Percentiles rank a stretch among this genome's conserved stretches.
Evolutionary conservation across 1,139 yeast species (phyloP).

Genomic region (Yamadazyma buinensis): DNA sequence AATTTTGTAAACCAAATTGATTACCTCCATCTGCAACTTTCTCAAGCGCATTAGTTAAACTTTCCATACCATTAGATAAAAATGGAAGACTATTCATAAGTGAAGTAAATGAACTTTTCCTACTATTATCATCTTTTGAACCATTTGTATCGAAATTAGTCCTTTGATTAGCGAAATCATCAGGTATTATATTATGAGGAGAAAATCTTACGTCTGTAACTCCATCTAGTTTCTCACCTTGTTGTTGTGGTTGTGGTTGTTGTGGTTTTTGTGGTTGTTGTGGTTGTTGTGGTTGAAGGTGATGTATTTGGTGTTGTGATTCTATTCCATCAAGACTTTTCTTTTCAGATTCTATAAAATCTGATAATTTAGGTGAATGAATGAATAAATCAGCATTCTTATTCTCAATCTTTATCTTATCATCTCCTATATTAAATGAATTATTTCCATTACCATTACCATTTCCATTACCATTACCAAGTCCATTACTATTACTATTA

Average conservation of each 20-base stretch:
- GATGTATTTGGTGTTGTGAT: no score
- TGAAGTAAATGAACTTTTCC: conserved; percentile 3
- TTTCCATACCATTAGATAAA: conserved; percentile 23
- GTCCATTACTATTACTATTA: no score
- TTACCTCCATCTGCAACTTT: conserved; percentile 28
- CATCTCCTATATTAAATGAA: background rate
- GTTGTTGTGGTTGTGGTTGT: no score
- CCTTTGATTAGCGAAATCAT: conserved; percentile 2
- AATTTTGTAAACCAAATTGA: conserved; percentile 25
- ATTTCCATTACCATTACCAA: no score
- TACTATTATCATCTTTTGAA: conserved; percentile 1
- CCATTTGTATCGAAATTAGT: background rate
- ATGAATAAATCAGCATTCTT: conserved; percentile 1
- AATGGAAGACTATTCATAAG: conserved; percentile 8
- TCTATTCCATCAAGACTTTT: no score
- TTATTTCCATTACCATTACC: background rate
- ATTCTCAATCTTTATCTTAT: conserved; percentile 1
- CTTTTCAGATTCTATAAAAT: background rate
- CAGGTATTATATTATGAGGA: background rate
- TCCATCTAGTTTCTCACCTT: no score
- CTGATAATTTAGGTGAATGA: conserved; percentile 3
- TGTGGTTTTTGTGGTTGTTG: no score
- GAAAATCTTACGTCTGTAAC: background rate
- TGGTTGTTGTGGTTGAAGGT: no score
- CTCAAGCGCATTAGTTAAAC: conserved; percentile 26